These are phyloP conservation scores for Talaromyces sp. DNA, from an alignment of 2,329 filamentous ascomycete genomes.

Conservation along the genomic window DNA sequence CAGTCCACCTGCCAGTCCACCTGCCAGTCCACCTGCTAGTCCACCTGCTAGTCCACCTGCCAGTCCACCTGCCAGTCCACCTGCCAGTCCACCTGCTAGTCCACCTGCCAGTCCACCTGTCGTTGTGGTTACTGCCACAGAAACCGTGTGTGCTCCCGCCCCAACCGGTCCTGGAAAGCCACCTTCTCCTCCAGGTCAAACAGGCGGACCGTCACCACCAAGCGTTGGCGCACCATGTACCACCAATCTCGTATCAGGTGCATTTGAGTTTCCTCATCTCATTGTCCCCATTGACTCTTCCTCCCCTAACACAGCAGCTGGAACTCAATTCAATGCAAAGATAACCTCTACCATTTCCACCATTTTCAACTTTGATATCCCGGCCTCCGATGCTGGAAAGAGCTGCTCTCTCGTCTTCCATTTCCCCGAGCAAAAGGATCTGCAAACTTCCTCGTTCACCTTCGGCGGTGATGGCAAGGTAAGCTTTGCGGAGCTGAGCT, in stretches of 20 bases:
- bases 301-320: slow-evolving; percentile 48
- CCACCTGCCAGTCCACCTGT: slow-evolving; percentile 5
- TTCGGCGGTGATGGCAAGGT: slow-evolving; percentile 52
- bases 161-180: background rate
- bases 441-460: slow-evolving; percentile 55
- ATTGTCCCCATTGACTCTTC: slow-evolving; percentile 57
- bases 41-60: background rate
- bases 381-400: slow-evolving; percentile 49
- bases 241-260: slow-evolving; percentile 38
- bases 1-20: background rate
- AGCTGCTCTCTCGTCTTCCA: slow-evolving; percentile 63
- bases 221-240: slow-evolving; percentile 34
- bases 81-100: background rate
- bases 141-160: slow-evolving; percentile 3
- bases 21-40: slow-evolving; percentile 3
- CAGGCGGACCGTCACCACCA: background rate
- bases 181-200: slow-evolving; percentile 9
- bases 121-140: slow-evolving; percentile 7
- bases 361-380: slow-evolving; percentile 68
- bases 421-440: slow-evolving; percentile 54
- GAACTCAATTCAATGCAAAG: slow-evolving; percentile 53
- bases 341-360: slow-evolving; percentile 51
- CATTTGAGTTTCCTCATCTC: slow-evolving; percentile 56
- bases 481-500: slow-evolving; percentile 48
- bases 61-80: background rate